A percentile compares a stretch with the other conserved stretches of the same genome.
Evolutionary conservation across 2,329 filamentous ascomycete genomes (phyloP).

Genomic region (Colletotrichum sp.): DNA sequence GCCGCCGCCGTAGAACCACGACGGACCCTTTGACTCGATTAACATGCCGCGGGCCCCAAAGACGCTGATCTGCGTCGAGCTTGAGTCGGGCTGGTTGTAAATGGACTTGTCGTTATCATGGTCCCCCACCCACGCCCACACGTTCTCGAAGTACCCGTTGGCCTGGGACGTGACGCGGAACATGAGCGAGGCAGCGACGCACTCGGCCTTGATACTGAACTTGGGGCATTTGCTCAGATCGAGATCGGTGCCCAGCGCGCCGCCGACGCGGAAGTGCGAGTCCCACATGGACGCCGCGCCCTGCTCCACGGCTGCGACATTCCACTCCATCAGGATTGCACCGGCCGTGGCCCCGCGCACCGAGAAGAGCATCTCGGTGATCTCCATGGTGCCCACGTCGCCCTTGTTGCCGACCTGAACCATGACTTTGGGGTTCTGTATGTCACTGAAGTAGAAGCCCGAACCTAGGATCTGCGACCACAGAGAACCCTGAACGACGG

Average conservation of each 20-base stretch:
- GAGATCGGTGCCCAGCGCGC: conserved; percentile 53
- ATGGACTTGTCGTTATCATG: conserved; percentile 38
- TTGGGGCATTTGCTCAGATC: conserved; percentile 45
- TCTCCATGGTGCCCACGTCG: conserved; percentile 68
- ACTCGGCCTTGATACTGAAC: conserved; percentile 33
- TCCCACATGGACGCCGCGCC: conserved; percentile 38
- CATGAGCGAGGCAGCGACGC: conserved; percentile 49
- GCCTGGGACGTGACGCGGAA: conserved; percentile 45
- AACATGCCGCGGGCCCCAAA: conserved; percentile 27
- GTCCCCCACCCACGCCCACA: conserved; percentile 71
- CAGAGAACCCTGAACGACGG: conserved; percentile 71
- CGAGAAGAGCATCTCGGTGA: conserved; percentile 71
- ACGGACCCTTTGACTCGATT: conserved; percentile 31
- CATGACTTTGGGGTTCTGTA: conserved; percentile 65
- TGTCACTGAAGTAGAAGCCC: conserved; percentile 60
- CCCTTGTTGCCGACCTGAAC: conserved; percentile 69
- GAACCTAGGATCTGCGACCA: conserved; percentile 72
- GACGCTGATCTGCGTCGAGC: conserved; percentile 24
- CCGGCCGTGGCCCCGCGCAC: conserved; percentile 71
- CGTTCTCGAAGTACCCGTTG: conserved; percentile 55
- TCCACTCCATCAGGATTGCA: conserved; percentile 76
- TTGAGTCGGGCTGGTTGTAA: not conserved
- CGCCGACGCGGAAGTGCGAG: conserved; percentile 41
- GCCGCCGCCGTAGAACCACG: conserved; percentile 44
- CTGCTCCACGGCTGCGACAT: conserved; percentile 58